Conservation (phyloP, 2,329 filamentous ascomycete genomes). For the Fusarium sp. region DNA sequence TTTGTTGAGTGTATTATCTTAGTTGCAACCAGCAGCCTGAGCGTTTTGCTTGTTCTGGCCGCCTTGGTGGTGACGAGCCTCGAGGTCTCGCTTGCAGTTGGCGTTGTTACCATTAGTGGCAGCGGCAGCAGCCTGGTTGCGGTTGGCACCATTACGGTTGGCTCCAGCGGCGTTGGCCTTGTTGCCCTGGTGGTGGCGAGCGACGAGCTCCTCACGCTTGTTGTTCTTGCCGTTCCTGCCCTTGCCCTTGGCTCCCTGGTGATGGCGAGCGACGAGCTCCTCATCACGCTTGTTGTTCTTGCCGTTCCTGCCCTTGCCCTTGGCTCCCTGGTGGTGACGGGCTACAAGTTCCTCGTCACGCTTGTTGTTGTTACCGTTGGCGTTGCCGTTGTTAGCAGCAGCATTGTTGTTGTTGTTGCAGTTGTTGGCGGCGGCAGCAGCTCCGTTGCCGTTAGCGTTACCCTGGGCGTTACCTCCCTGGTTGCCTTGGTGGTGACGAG, state of each 20-base stretch:
- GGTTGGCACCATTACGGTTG: background rate
- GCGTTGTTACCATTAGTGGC: background rate
- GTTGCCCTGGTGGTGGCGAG: background rate
- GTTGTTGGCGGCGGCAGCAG: background rate
- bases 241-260: background rate
- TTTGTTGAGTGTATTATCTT: background rate
- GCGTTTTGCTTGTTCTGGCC: slow-evolving; percentile 2
- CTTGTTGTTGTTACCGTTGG: background rate
- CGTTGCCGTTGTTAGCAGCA: background rate
- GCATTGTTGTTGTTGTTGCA: background rate
- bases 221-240: background rate
- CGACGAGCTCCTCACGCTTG: background rate
- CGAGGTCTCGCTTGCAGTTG: slow-evolving; percentile 1
- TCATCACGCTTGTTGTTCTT: background rate
- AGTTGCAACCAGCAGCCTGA: slow-evolving; percentile 7
- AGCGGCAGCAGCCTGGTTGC: background rate
- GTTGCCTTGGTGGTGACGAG: slow-evolving; percentile 8
- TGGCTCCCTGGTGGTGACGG: slow-evolving; percentile 3
- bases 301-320: background rate
- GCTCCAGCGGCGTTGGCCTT: background rate
- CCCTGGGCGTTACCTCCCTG: slow-evolving; percentile 1
- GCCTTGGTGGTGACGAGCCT: slow-evolving; percentile 7
- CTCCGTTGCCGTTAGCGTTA: background rate
- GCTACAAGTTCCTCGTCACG: background rate
- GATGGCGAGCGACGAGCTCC: background rate